Evolutionary conservation across 2,329 filamentous ascomycete genomes (phyloP).

Genomic region (Phaeosphaeriaceae sp.): DNA sequence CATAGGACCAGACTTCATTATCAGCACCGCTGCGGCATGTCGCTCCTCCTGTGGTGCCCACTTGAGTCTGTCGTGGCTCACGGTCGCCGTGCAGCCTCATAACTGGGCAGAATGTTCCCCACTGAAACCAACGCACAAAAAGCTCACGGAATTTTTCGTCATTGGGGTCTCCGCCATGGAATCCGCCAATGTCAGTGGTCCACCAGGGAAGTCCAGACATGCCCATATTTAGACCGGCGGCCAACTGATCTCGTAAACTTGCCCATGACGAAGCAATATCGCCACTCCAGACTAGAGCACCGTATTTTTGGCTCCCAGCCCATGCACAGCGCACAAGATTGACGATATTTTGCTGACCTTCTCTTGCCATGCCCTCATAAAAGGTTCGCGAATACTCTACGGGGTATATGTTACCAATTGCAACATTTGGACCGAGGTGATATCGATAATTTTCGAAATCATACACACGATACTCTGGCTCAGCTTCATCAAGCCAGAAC

Average conservation of each 20-base stretch:
- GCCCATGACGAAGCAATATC: conserved; percentile 71
- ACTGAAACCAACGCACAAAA: conserved; percentile 73
- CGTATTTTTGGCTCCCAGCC: conserved; percentile 68
- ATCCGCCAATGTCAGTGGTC: conserved; percentile 74
- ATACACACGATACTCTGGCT: conserved; percentile 69
- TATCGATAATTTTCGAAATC: conserved; percentile 73
- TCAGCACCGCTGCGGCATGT: conserved; percentile 56
- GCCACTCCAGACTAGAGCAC: conserved; percentile 70
- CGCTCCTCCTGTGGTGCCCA: conserved; percentile 46
- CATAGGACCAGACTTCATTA: conserved; percentile 73
- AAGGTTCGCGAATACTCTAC: conserved; percentile 64
- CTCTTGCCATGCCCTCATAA: conserved; percentile 62
- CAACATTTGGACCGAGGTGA: conserved; percentile 59
- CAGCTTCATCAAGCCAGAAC: conserved; percentile 74
- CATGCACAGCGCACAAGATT: conserved; percentile 65
- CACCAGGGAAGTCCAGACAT: conserved; percentile 70
- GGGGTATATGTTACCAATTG: conserved; percentile 67
- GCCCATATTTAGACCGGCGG: conserved; percentile 70
- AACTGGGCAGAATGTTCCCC: conserved; percentile 70
- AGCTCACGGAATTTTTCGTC: conserved; percentile 66
- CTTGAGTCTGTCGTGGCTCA: conserved; percentile 61
- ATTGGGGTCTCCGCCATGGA: conserved; percentile 67
- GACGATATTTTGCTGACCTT: conserved; percentile 63
- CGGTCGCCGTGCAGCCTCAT: conserved; percentile 72
- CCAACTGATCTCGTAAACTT: conserved; percentile 64